phyloP scores from a whole-genome alignment of 2,329 filamentous ascomycete species.

The Endocalyx cinctus region DNA sequence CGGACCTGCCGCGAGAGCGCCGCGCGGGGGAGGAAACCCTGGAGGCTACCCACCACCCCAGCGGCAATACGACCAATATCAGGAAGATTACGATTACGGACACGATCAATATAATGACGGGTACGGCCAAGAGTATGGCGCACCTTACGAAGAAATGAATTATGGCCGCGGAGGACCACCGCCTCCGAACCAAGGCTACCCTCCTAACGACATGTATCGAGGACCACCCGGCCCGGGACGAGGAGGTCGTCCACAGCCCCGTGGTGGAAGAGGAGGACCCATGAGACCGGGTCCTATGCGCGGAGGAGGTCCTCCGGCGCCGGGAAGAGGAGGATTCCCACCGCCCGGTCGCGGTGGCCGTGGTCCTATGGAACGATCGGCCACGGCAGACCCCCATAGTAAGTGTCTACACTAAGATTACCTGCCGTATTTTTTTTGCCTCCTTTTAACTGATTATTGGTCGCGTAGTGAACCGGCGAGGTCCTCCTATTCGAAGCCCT shows the following conservation, averaged over 20 bases:
- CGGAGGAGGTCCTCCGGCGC: constrained; percentile 24
- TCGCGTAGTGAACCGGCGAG: constrained; percentile 16
- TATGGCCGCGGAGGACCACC: constrained; percentile 41
- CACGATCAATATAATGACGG: constrained; percentile 38
- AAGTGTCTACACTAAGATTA: no score
- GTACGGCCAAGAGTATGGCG: constrained; percentile 36
- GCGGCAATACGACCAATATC: constrained; percentile 40
- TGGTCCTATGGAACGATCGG: constrained; percentile 33
- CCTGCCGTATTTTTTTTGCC: no score
- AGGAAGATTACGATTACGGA: constrained; percentile 42
- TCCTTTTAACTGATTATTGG: no score
- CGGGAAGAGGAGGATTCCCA: constrained; percentile 1
- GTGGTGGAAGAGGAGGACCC: constrained; percentile 41
- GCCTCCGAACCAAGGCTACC: constrained; percentile 32
- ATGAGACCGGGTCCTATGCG: constrained; percentile 34
- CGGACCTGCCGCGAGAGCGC: constrained; percentile 38
- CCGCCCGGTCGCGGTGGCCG: constrained; percentile 21
- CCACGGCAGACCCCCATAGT: constrained; percentile 32
- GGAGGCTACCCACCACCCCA: constrained; percentile 20
- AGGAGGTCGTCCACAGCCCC: constrained; percentile 37
- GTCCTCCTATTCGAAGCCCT: constrained; percentile 17
- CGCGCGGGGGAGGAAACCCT: constrained; percentile 22
- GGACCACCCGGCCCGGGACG: constrained; percentile 33
- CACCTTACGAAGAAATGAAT: constrained; percentile 38
- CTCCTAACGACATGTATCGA: constrained; percentile 42